Conservation (phyloP, 805 yeast genomes). For the Candida chauliodis region DNA sequence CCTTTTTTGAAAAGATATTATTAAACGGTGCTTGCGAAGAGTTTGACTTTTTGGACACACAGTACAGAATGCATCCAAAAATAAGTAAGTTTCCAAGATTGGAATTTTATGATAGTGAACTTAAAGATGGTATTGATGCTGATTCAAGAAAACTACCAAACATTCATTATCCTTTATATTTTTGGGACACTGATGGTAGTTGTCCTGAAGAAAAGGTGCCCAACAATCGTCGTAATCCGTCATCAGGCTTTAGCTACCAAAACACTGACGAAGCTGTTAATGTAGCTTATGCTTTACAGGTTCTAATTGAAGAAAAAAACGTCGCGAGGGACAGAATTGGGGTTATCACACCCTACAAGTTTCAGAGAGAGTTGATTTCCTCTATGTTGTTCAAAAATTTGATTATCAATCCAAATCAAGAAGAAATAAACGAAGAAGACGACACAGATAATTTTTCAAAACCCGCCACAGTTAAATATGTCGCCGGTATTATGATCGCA, state of each 20-base stretch:
- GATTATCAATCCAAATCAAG: constrained; percentile 52
- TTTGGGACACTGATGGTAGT: constrained; percentile 55
- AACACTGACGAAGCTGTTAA: constrained; percentile 51
- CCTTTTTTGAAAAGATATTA: constrained; percentile 65
- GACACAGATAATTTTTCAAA: constrained; percentile 59
- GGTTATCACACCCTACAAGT: constrained; percentile 72
- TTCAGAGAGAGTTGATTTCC: constrained; percentile 64
- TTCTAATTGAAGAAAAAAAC: constrained; percentile 51
- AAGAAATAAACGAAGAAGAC: constrained; percentile 45
- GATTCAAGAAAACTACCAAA: constrained; percentile 46
- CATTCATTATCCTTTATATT: constrained; percentile 53
- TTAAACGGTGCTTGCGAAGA: constrained; percentile 54
- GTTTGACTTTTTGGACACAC: constrained; percentile 67
- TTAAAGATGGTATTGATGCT: constrained; percentile 56
- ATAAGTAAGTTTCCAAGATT: constrained; percentile 57
- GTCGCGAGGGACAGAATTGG: constrained; percentile 53
- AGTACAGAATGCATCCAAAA: constrained; percentile 64
- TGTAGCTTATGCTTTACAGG: constrained; percentile 45
- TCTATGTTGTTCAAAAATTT: constrained; percentile 44
- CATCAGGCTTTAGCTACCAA: constrained; percentile 54
- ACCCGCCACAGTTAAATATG: constrained; percentile 46
- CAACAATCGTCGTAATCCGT: constrained; percentile 42
- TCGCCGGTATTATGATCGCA: constrained; percentile 42
- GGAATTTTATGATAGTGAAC: constrained; percentile 45
- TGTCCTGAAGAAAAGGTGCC: constrained; percentile 46